These are phyloP conservation scores for Botrytis hyacinthi DNA, from an alignment of 2,329 filamentous ascomycete species.

Conservation along the genomic window DNA sequence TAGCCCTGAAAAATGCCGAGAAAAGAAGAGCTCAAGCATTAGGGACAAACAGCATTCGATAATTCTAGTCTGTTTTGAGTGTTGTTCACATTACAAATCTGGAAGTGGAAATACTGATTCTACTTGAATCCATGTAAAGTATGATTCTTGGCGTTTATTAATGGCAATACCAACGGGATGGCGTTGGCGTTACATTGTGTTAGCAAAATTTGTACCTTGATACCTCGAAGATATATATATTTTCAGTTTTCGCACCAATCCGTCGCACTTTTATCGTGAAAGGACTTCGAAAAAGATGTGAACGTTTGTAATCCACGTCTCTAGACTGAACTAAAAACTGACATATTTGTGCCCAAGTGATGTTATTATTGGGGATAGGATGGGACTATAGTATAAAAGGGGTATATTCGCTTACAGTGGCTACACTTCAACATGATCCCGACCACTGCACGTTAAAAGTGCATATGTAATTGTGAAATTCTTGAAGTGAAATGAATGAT, in stretches of 20 bases:
- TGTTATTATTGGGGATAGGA: not conserved
- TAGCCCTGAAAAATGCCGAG: conserved; percentile 37
- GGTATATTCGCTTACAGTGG: conserved; percentile 12
- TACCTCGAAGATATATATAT: conserved; percentile 15
- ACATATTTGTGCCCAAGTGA: not conserved
- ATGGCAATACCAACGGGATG: conserved; percentile 12
- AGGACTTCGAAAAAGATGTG: not conserved
- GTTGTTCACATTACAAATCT: not conserved
- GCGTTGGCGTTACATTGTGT: conserved; percentile 8
- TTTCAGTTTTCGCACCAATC: conserved; percentile 3
- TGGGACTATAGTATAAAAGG: not conserved
- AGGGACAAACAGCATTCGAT: conserved; percentile 21
- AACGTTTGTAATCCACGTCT: not conserved
- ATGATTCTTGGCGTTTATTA: conserved; percentile 4
- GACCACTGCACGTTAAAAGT: not conserved
- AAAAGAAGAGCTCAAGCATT: conserved; percentile 30
- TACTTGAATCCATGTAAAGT: conserved; percentile 15
- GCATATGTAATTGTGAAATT: not conserved
- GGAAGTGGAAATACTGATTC: not conserved
- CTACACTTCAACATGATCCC: not conserved
- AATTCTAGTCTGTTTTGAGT: not conserved
- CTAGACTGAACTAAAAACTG: not conserved
- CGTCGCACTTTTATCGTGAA: not conserved
- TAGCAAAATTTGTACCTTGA: not conserved
- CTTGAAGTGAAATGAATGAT: not conserved